Evolutionary conservation across 2,329 filamentous ascomycete species (phyloP).

Genomic region (Ophiosphaerella narmari): DNA sequence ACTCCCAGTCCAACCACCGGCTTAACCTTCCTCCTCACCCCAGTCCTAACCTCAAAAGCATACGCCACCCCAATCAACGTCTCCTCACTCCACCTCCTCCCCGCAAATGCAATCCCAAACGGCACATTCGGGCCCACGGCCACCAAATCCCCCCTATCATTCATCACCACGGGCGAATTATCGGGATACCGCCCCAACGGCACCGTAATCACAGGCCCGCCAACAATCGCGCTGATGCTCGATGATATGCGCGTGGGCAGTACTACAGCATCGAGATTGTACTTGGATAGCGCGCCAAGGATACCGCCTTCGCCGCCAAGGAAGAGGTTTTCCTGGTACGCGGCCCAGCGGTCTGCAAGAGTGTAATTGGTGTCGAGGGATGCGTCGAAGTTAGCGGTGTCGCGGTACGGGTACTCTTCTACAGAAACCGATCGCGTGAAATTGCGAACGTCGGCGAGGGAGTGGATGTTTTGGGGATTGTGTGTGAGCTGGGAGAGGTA

Average conservation of each 20-base stretch:
- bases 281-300: constrained; percentile 61
- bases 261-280: constrained; percentile 65
- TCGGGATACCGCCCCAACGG: constrained; percentile 63
- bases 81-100: constrained; percentile 64
- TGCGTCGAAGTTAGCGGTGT: constrained; percentile 62
- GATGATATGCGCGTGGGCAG: constrained; percentile 59
- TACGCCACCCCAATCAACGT: constrained; percentile 68
- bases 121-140: constrained; percentile 59
- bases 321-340: constrained; percentile 59
- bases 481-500: constrained; percentile 62
- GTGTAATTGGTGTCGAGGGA: constrained; percentile 60
- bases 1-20: constrained; percentile 56
- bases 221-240: constrained; percentile 59
- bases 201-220: constrained; percentile 65
- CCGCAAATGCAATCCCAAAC: constrained; percentile 69
- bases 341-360: constrained; percentile 60
- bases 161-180: constrained; percentile 53
- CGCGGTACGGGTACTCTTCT: constrained; percentile 66
- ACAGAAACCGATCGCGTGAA: constrained; percentile 60
- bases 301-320: constrained; percentile 65
- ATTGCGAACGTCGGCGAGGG: constrained; percentile 56
- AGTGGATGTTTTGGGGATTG: constrained; percentile 63
- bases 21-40: constrained; percentile 53
- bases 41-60: constrained; percentile 68
- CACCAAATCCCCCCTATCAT: constrained; percentile 58